Conservation (phyloP, 495 filamentous ascomycete species). For the Aspergillus cavernicola region DNA sequence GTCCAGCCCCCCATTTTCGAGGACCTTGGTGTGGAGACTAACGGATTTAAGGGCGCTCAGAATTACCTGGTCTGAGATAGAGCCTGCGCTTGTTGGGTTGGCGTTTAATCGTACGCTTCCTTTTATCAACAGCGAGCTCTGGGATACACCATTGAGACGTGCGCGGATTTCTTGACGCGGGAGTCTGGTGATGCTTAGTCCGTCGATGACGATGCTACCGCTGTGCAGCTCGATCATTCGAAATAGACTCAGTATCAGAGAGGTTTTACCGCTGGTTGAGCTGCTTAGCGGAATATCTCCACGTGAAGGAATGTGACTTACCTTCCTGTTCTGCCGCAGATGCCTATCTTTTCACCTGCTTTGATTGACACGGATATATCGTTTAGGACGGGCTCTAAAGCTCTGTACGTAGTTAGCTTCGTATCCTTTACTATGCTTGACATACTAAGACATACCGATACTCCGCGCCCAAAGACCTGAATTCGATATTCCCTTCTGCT, state of each 20-base stretch:
- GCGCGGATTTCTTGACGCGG: constrained; percentile 46
- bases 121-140: constrained; percentile 54
- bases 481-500: constrained; percentile 45
- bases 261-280: constrained; percentile 44
- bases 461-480: constrained; percentile 40
- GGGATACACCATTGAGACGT: constrained; percentile 50
- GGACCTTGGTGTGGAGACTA: constrained; percentile 43
- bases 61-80: constrained; percentile 34
- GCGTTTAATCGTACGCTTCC: constrained; percentile 46
- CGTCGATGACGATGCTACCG: constrained; percentile 47
- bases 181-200: constrained; percentile 42
- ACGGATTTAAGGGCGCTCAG: constrained; percentile 46
- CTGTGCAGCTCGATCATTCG: constrained; percentile 46
- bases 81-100: constrained; percentile 33
- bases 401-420: constrained; percentile 18
- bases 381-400: constrained; percentile 42
- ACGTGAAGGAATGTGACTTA: constrained; percentile 14
- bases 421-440: not conserved
- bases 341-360: constrained; percentile 56
- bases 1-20: constrained; percentile 49
- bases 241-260: constrained; percentile 51
- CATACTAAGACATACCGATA: constrained; percentile 30
- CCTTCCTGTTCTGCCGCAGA: constrained; percentile 49
- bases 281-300: not conserved
- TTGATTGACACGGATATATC: constrained; percentile 48